Conservation (phyloP, 768 basidiomycete genomes). For the Leccinum truebloodii region DNA sequence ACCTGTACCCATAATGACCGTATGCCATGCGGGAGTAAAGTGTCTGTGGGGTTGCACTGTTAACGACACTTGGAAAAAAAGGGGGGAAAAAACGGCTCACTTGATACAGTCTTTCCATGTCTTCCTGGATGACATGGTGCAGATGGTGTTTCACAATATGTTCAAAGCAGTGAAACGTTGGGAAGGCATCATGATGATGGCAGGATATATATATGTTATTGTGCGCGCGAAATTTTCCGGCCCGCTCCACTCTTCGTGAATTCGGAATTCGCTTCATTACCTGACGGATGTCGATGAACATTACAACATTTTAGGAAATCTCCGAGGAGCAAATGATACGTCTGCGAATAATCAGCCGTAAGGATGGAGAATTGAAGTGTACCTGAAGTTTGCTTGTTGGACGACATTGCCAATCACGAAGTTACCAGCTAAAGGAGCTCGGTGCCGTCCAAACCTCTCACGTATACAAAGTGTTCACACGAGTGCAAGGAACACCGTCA, state of each 20-base stretch:
- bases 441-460: neutral
- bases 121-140: constrained; percentile 29
- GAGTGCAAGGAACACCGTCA: too few species aligned
- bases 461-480: neutral
- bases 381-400: neutral
- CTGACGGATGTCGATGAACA: neutral
- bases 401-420: neutral
- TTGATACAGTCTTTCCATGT: constrained; percentile 39
- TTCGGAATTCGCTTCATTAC: constrained; percentile 9
- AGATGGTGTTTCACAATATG: neutral
- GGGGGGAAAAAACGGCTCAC: constrained; percentile 16
- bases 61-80: neutral
- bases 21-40: constrained; percentile 50
- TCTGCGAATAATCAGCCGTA: neutral
- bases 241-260: neutral
- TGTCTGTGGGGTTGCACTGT: constrained; percentile 31
- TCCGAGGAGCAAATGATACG: neutral
- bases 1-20: constrained; percentile 51
- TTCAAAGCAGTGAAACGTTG: neutral
- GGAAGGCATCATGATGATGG: neutral
- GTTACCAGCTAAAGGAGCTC: too few species aligned
- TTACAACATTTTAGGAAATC: neutral
- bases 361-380: neutral
- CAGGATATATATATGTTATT: neutral
- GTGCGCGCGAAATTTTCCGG: neutral